Evolutionary conservation across 768 basidiomycete genomes (phyloP).

Genomic region (Cystobasidium onofrii): DNA sequence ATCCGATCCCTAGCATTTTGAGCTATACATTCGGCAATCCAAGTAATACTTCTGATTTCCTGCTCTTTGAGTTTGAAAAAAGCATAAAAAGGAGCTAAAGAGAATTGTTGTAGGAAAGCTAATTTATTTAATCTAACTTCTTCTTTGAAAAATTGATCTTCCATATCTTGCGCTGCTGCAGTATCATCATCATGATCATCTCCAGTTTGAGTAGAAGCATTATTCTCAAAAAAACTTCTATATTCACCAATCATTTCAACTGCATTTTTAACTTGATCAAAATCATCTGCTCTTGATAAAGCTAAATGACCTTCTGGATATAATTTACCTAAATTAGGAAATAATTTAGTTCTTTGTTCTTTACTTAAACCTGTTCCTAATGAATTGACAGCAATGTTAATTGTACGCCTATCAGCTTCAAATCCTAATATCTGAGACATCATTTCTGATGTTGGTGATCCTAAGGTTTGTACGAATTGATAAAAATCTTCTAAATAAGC

Average conservation of each 20-base stretch:
- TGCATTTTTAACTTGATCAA: slow-evolving; percentile 79
- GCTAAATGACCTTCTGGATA: slow-evolving; percentile 93
- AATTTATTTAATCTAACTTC: slow-evolving; percentile 92
- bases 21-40: slow-evolving; percentile 74
- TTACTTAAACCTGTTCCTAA: slow-evolving; percentile 91
- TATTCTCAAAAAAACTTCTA: slow-evolving; percentile 63
- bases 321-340: slow-evolving; percentile 84
- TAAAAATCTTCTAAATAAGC: slow-evolving; percentile 97
- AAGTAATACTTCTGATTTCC: slow-evolving; percentile 49
- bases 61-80: slow-evolving; percentile 60
- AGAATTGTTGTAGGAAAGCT: slow-evolving; percentile 93
- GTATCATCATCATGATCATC: slow-evolving; percentile 44
- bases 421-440: slow-evolving; percentile 89
- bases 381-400: slow-evolving; percentile 99
- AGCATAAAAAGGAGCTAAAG: slow-evolving; percentile 65
- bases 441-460: slow-evolving; percentile 76
- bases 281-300: slow-evolving; percentile 85
- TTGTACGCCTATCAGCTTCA: slow-evolving; percentile 90
- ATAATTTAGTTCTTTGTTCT: slow-evolving; percentile 86
- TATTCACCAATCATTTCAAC: slow-evolving; percentile 87
- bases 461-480: slow-evolving; percentile 66
- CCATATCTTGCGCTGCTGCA: slow-evolving; percentile 56
- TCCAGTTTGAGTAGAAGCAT: slow-evolving; percentile 47
- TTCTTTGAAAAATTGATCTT: slow-evolving; percentile 82
- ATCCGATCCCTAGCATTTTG: slow-evolving; percentile 93